These are phyloP conservation scores for Candida sphagnicola DNA, from an alignment of 805 yeast genomes.

Conservation along the genomic window DNA sequence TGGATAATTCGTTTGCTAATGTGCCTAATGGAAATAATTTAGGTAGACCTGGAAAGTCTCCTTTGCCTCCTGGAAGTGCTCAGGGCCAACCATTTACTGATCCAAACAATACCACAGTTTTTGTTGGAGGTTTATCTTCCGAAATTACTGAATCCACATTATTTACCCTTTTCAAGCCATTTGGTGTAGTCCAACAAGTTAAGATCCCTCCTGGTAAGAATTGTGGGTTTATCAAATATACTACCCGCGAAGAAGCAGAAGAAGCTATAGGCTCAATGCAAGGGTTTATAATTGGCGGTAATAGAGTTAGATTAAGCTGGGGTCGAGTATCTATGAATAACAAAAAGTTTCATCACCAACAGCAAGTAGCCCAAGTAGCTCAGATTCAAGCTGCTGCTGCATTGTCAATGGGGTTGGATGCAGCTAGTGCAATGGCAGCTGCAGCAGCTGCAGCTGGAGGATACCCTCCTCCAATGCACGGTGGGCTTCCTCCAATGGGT, in stretches of 20 bases:
- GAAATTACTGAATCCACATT: constrained; percentile 61
- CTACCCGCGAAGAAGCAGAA: constrained; percentile 77
- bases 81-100: constrained; percentile 37
- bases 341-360: constrained; percentile 29
- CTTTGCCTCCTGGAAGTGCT: constrained; percentile 4
- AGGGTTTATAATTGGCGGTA: constrained; percentile 83
- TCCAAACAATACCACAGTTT: constrained; percentile 70
- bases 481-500: constrained; percentile 11
- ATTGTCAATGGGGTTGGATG: constrained; percentile 36
- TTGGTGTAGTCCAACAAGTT: constrained; percentile 66
- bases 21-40: background rate
- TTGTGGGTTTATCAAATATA: constrained; percentile 86
- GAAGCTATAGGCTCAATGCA: constrained; percentile 83
- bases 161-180: constrained; percentile 61
- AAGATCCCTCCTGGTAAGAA: constrained; percentile 79
- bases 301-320: constrained; percentile 83
- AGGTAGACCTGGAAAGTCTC: constrained; percentile 2
- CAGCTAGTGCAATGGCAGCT: constrained; percentile 28
- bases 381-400: constrained; percentile 38
- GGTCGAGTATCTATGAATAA: constrained; percentile 51
- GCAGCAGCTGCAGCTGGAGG: constrained; percentile 24
- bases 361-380: constrained; percentile 28
- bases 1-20: constrained; percentile 1
- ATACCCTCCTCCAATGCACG: constrained; percentile 12
- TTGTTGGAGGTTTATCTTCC: constrained; percentile 71